Evolutionary conservation across 345 rosid species (phyloP).

Genomic region (Citrus sp.): DNA sequence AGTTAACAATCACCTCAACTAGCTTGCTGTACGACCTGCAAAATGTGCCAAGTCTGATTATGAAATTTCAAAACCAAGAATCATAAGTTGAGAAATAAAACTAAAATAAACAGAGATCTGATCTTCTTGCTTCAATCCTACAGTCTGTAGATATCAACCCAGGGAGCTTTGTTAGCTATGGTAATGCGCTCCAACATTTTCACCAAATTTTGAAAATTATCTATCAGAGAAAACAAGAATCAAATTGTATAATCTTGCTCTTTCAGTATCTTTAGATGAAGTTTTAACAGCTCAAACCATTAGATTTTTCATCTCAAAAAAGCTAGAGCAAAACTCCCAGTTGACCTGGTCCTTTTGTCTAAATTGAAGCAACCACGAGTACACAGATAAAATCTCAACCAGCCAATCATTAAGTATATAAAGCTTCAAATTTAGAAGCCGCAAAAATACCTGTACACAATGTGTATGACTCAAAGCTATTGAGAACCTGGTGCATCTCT

Average conservation of each 20-base stretch:
- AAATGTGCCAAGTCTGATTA: background rate
- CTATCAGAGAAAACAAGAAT: background rate
- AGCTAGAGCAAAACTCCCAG: background rate
- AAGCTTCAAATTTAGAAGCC: background rate
- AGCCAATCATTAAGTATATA: background rate
- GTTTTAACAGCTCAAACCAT: background rate
- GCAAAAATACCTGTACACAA: slow-evolving; percentile 31
- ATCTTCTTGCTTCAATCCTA: background rate
- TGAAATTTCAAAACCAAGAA: background rate
- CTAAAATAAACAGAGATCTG: background rate
- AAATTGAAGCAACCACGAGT: background rate
- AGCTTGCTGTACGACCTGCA: slow-evolving; percentile 29
- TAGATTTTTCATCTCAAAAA: background rate
- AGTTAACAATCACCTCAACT: slow-evolving; percentile 8
- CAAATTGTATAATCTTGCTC: background rate
- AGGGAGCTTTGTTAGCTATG: background rate
- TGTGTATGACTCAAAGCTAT: slow-evolving; percentile 13
- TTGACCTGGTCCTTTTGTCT: background rate
- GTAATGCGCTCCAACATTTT: background rate
- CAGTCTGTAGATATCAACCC: background rate
- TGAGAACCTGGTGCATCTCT: slow-evolving; percentile 62
- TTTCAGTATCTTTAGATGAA: background rate
- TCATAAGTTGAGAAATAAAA: background rate
- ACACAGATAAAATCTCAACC: background rate
- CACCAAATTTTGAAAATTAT: background rate